phyloP scores from a whole-genome alignment of 78 protist species.

The Dictyostelium discoideum region DNA sequence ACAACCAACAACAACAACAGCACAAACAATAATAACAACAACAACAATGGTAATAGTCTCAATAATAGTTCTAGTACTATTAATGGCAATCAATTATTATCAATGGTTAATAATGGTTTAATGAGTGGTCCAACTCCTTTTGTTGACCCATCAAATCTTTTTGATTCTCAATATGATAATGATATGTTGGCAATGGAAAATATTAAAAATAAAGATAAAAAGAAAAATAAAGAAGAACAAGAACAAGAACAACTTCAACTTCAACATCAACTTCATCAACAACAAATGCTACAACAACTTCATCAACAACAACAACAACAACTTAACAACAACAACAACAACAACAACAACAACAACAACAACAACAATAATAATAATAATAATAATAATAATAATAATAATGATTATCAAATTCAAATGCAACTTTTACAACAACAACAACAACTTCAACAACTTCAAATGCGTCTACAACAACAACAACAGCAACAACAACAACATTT shows the following conservation, averaged over 20 bases:
- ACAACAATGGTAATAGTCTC: not conserved
- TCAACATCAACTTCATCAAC: not conserved
- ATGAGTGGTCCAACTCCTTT: not conserved
- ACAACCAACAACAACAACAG: not conserved
- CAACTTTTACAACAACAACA: slow-evolving; percentile 2
- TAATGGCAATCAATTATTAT: slow-evolving; percentile 16
- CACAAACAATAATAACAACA: not conserved
- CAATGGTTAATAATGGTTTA: not conserved
- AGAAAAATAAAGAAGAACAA: not conserved
- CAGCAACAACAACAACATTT: not conserved
- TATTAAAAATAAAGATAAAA: not conserved
- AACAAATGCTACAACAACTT: not conserved
- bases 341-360: not conserved
- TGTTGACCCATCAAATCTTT: not conserved
- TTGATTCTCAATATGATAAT: not conserved
- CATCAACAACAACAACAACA: not conserved
- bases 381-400: not conserved
- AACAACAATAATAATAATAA: not conserved
- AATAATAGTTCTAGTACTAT: slow-evolving; percentile 15
- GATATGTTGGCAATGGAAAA: not conserved
- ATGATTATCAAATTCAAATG: not conserved
- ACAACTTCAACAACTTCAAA: slow-evolving; percentile 18
- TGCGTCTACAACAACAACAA: slow-evolving; percentile 30
- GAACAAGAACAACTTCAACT: slow-evolving; percentile 42
- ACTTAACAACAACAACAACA: not conserved